Base-by-base conservation (phyloP, 169 alveolate species). In the Plasmodium malariae region DNA sequence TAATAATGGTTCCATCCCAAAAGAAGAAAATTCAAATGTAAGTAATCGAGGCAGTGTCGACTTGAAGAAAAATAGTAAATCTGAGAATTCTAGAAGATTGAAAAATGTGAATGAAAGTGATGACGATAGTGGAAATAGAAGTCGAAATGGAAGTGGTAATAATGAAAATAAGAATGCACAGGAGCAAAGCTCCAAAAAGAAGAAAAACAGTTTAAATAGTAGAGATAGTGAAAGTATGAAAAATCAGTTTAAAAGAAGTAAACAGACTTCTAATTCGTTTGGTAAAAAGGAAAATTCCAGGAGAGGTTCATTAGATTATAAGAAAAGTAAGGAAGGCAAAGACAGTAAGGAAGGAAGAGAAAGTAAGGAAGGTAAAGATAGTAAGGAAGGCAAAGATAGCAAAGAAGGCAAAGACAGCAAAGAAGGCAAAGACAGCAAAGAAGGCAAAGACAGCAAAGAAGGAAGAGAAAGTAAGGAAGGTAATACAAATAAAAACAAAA, bases 61-160 rank as follows among this genome's bases (percentile, higher is more conserved):
- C 0, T 9, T 28, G 11, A 51, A 72, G 49, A 72, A 51, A 30
- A 72, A 72, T 17, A 59, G 19, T 2, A 72, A 70, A 48, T 21
- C 63, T 19, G 67, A 40, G 4, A 57, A 26, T 9, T 1, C 24
- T 4, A n/a, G 12, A 55, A 74, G 34, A 11, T 5, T 14, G 36
- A 54, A 73, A 1, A 57, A 17, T n/a, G 60, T 28, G 30, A 74
- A 1, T 11, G 24, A 57, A 3, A 59, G 54, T 2, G 43, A 36
- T 5, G 40, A 67, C 36, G 60, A 40, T 57, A 40, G 32, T 9
- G 30, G 12, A 36, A 19, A 24, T 7, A 24, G 21, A 36, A 17
- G n/a, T 7, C 4, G 21, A 7, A 19, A 51, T 6, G 21, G 21
- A 21, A 37, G 36, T 5, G 55, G 36, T 1, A 37, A 17, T 17